Base-by-base conservation (phyloP, 2,329 filamentous ascomycete genomes). In the Beauveria brongniartii region DNA sequence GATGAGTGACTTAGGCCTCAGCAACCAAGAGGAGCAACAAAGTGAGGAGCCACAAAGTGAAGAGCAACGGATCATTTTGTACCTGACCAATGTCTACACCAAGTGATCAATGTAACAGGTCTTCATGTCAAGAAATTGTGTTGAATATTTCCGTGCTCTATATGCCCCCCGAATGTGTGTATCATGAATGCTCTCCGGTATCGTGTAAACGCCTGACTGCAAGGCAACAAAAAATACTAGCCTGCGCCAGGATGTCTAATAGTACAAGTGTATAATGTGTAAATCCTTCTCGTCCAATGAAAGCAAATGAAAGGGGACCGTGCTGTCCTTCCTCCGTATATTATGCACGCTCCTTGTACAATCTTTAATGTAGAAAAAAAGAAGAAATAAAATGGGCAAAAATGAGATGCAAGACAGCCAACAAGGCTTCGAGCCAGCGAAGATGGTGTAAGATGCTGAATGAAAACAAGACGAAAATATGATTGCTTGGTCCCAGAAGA, bases 371-470 rank as follows among this genome's bases (percentile, higher is more conserved):
- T 6, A 40, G 22, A 47, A 24, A 58, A 58, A 24, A 51, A 51
- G 12, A 51, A 43, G 46, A 56, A 44, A 55, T 6, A 18, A 41
- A 54, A 47, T 20, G 20, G 12, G 26, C 28, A 44, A 46, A 52
- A 51, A 28, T 24, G 43, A 52, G 30, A 59, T 59, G 47, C 55
- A 34, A 34, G 24, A 30, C 18, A 43, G 55, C 37, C 50, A 40
- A 52, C 37, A 44, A 37, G 48, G 59, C 50, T 61, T 55, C 65
- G 67, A 63, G 61, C 67, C 67, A 64, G 67, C 66, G 63, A 67
- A 61, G 65, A 62, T 60, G 58, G 61, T 52, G 43, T 44, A 43
- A 40, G 37, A 43, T 41, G 46, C 12, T 43, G 48, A 52, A 50
- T 46, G 26, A 37, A 28, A 16, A 40, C 55, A 51, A 48, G 55